A percentile compares a stretch with the other conserved stretches of the same genome.
Conservation (phyloP, 805 yeast genomes). For the Monosporozyma aerobia region DNA sequence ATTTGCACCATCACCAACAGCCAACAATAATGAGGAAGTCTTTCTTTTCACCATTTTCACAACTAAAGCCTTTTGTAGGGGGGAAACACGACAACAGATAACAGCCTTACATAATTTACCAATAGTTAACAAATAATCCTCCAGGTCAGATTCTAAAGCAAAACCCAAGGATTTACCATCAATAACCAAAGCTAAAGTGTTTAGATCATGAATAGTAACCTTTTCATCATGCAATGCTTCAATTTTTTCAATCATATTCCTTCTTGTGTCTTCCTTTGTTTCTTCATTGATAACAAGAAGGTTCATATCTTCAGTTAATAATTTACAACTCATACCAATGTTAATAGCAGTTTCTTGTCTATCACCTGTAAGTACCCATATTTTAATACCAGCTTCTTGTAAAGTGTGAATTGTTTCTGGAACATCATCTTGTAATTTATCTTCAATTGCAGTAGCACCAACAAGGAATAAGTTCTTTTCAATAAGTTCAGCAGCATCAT, state of each 20-base stretch:
- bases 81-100: constrained; percentile 96
- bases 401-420: constrained; percentile 94
- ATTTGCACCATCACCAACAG: constrained; percentile 98
- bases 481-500: constrained; percentile 80
- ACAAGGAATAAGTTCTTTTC: constrained; percentile 70
- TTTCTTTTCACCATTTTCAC: constrained; percentile 88
- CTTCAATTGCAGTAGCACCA: constrained; percentile 98
- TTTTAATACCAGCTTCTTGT: constrained; percentile 93
- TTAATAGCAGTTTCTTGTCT: constrained; percentile 98
- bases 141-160: constrained; percentile 77
- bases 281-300: constrained; percentile 83
- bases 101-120: constrained; percentile 91
- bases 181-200: constrained; percentile 79
- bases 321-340: constrained; percentile 95
- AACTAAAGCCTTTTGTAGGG: constrained; percentile 91
- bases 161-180: constrained; percentile 87
- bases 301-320: constrained; percentile 93
- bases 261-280: constrained; percentile 61
- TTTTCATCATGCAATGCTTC: constrained; percentile 63
- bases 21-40: constrained; percentile 62
- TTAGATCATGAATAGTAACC: constrained; percentile 55
- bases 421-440: constrained; percentile 94
- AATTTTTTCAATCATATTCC: constrained; percentile 65
- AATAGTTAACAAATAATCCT: constrained; percentile 65
- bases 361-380: constrained; percentile 98